Conservation (phyloP, 306 rosid species). For the Crotalaria pallida region DNA sequence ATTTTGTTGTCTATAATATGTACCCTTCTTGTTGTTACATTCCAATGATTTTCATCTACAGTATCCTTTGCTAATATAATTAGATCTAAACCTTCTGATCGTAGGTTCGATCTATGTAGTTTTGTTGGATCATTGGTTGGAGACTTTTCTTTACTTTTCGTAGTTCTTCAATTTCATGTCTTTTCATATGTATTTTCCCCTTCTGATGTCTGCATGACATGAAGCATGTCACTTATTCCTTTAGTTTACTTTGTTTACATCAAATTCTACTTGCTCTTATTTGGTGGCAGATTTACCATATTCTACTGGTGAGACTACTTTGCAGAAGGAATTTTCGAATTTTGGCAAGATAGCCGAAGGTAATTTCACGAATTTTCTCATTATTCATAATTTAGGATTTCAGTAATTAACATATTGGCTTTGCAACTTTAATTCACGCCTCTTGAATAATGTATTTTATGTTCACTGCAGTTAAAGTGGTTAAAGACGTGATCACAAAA, state of each 20-base stretch:
- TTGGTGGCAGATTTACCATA: conserved; percentile 75
- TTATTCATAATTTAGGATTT: neutral
- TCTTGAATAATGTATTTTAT: neutral
- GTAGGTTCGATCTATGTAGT: neutral
- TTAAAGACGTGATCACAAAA: conserved; percentile 47
- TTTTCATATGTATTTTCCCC: neutral
- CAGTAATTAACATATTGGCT: neutral
- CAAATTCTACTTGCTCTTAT: conserved; percentile 11
- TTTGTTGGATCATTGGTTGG: neutral
- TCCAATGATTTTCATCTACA: neutral
- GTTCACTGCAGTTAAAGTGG: conserved; percentile 47
- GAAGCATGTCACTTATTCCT: neutral
- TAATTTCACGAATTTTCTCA: conserved; percentile 17
- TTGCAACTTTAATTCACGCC: neutral
- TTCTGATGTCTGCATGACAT: neutral
- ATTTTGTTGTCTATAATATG: neutral
- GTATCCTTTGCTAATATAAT: neutral
- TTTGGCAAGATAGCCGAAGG: conserved; percentile 91
- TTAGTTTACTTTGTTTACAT: neutral
- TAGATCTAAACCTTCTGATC: neutral
- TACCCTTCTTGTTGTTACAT: neutral
- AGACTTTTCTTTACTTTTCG: neutral
- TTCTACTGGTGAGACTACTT: conserved; percentile 48
- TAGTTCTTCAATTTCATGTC: neutral
- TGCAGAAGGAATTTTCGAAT: conserved; percentile 65